Percentiles rank a stretch among this genome's conserved stretches.
phyloP scores from a whole-genome alignment of 176 grass and related monocot genomes.

The Elymus sibiricus region DNA sequence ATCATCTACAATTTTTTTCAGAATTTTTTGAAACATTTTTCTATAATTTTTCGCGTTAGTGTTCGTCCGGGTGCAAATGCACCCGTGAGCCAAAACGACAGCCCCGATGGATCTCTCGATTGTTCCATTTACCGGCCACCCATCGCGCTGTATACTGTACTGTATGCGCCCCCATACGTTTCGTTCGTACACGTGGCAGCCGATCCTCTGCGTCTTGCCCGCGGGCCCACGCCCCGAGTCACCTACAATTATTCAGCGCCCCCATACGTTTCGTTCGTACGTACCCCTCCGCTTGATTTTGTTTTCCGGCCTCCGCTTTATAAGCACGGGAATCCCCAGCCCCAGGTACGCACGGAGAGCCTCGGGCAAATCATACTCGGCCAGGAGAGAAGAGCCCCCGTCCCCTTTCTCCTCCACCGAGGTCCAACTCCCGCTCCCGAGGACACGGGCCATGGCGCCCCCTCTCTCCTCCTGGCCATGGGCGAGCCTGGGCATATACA shows the following conservation, averaged over 20 bases:
- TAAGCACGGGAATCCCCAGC: slow-evolving; percentile 18
- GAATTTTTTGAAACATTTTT: too few species aligned
- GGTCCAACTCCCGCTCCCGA: neutral
- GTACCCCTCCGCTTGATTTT: neutral
- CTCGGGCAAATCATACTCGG: neutral
- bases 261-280: too few species aligned
- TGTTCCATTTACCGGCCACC: neutral
- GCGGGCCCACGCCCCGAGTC: neutral
- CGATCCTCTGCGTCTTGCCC: neutral
- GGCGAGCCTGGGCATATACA: slow-evolving; percentile 65
- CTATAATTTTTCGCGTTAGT: too few species aligned
- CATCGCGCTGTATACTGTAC: neutral
- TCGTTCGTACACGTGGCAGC: neutral
- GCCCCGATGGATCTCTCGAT: neutral
- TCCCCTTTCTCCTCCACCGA: neutral
- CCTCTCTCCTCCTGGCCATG: slow-evolving; percentile 88
- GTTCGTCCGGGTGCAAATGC: too few species aligned
- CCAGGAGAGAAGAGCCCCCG: neutral
- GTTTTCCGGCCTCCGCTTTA: slow-evolving; percentile 7
- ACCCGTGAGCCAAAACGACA: too few species aligned
- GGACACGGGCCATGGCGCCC: slow-evolving; percentile 29
- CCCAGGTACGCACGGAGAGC: neutral
- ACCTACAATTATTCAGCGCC: neutral
- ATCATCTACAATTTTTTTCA: too few species aligned
- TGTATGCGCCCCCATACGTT: neutral